Percentiles rank a stretch among this genome's conserved stretches.
Conservation (phyloP, 495 filamentous ascomycete genomes). For the Pseudevernia furfuracea region DNA sequence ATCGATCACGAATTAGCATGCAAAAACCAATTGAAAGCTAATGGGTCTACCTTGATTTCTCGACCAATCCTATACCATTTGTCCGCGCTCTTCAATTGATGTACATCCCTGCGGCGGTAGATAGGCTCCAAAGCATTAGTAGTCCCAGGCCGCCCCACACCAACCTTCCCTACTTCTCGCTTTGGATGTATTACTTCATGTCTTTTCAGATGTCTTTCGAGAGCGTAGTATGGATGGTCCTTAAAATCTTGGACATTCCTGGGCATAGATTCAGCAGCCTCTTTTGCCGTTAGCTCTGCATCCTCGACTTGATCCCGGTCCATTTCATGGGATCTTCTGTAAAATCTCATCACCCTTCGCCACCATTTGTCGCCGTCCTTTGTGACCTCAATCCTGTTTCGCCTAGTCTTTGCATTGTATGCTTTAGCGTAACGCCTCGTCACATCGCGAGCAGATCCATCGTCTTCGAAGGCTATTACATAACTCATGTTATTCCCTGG, state of each 20-base stretch:
- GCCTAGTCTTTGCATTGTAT: constrained; percentile 83
- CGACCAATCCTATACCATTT: constrained; percentile 84
- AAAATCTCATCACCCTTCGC: constrained; percentile 51
- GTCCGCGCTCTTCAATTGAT: constrained; percentile 63
- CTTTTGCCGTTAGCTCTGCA: constrained; percentile 60
- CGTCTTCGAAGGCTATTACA: constrained; percentile 76
- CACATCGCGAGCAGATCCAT: constrained; percentile 68
- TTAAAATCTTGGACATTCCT: constrained; percentile 87
- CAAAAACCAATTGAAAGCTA: not conserved
- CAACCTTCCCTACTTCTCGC: constrained; percentile 67
- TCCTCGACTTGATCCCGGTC: constrained; percentile 78
- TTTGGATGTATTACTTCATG: constrained; percentile 74
- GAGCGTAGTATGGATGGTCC: constrained; percentile 80
- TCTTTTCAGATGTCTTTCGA: constrained; percentile 78
- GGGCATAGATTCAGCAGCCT: constrained; percentile 78
- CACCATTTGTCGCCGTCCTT: constrained; percentile 67
- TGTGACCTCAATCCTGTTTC: constrained; percentile 62
- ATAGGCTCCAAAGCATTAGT: constrained; percentile 50
- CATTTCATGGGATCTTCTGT: constrained; percentile 45
- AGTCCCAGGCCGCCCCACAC: constrained; percentile 49
- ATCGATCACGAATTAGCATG: not conserved
- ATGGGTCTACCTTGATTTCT: constrained; percentile 46
- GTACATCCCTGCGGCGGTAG: constrained; percentile 74
- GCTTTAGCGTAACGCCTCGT: constrained; percentile 71
- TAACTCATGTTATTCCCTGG: constrained; percentile 68